These are phyloP conservation scores for Musa acuminata DNA, from an alignment of 176 grass and related monocot species.

Conservation along the genomic window DNA sequence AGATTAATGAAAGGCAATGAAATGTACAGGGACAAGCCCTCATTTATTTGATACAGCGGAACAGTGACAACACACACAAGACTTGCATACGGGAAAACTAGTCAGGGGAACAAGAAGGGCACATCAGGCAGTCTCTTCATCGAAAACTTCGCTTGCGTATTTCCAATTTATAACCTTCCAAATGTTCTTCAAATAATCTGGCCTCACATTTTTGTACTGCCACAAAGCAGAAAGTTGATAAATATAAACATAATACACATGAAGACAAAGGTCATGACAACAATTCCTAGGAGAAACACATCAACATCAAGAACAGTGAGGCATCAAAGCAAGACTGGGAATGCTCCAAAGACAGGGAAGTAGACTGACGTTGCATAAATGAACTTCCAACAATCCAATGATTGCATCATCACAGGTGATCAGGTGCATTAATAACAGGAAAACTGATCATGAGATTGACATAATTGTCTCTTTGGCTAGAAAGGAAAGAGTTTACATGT, in stretches of 20 bases:
- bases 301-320: no score
- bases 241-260: background rate
- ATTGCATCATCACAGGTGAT: no score
- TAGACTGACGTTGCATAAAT: no score
- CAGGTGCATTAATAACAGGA: no score
- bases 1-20: background rate
- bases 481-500: no score
- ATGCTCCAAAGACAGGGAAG: no score
- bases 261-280: background rate
- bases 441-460: no score
- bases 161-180: constrained; percentile 99
- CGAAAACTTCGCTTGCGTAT: constrained; percentile 66
- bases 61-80: background rate
- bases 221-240: constrained; percentile 1
- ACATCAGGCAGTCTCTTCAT: constrained; percentile 46
- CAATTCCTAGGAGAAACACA: background rate
- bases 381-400: no score
- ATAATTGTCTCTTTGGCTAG: no score
- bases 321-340: no score
- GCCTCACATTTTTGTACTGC: constrained; percentile 97
- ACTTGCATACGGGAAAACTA: background rate
- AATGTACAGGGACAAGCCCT: background rate
- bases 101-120: background rate
- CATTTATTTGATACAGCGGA: background rate
- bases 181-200: constrained; percentile 83